Evolutionary conservation across 2,329 filamentous ascomycete genomes (phyloP).

Genomic region (Exophiala sp.): DNA sequence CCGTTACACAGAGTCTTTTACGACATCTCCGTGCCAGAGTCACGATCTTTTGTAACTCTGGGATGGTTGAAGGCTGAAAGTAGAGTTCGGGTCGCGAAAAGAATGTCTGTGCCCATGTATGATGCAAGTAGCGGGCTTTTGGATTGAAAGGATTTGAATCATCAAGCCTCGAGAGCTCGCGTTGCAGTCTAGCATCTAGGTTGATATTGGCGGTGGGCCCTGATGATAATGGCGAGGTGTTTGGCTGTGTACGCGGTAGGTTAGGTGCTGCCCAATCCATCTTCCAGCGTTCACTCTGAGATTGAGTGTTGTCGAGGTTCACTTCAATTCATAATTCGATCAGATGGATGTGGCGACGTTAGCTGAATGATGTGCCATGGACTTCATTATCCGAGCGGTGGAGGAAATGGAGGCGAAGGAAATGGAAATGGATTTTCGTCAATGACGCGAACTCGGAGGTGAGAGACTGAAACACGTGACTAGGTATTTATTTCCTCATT

Average conservation of each 20-base stretch:
- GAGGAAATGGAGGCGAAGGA: constrained; percentile 9
- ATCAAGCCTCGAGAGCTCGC: constrained; percentile 58
- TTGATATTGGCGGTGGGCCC: constrained; percentile 17
- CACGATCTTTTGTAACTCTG: constrained; percentile 80
- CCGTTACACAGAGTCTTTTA: constrained; percentile 78
- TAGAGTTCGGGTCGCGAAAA: constrained; percentile 86
- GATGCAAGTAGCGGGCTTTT: constrained; percentile 68
- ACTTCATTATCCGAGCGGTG: background rate
- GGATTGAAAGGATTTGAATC: constrained; percentile 73
- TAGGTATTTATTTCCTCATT: too few relatives aligned
- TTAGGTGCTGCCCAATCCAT: constrained; percentile 27
- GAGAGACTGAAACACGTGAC: background rate
- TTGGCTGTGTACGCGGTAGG: constrained; percentile 20
- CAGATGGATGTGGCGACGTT: background rate
- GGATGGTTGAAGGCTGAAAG: constrained; percentile 73
- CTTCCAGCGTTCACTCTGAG: background rate
- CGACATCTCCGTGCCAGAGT: constrained; percentile 76
- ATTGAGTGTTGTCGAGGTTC: too few relatives aligned
- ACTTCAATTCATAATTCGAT: constrained; percentile 7
- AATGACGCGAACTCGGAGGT: constrained; percentile 1
- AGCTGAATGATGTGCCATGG: background rate
- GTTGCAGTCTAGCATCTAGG: constrained; percentile 47
- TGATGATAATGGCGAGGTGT: constrained; percentile 7
- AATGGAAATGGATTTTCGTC: constrained; percentile 3
- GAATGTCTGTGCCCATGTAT: constrained; percentile 94